Base-by-base conservation (phyloP, 352 stramenopile species). In the Pythium dissotocum region DNA sequence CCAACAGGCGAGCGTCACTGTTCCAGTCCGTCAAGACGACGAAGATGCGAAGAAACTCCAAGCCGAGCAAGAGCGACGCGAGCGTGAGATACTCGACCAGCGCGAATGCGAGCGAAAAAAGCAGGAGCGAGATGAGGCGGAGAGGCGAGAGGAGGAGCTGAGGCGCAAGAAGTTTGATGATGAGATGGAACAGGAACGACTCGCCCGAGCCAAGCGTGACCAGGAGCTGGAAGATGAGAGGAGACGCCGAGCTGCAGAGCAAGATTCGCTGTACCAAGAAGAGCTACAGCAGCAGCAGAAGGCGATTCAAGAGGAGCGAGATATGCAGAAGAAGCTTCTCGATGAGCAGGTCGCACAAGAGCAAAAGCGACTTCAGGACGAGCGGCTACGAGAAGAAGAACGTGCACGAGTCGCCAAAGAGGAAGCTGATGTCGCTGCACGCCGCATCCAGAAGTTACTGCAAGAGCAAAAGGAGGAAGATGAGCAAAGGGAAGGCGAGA, bases 71-170 rank as follows among this genome's bases (percentile, higher is more conserved):
- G 69, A 70, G 1, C 75, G 78, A 10, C 69, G 77, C 1, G 79
- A 88, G 32, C 78, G 77, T 0, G 77, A 88, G 13, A 8, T 88
- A 0, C 32, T 86, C 21, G 80, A 88, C 48, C 70, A 88, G 48
- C 70, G 78, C 26, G 78, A 82, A n/a, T 79, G 78, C 26, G 77
- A 90, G 16, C 72, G 68, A 8, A 72, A 76, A 54, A 80, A 80
- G 55, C 49, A 70, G 6, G 68, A 74, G 54, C 67, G 68, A 14
- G 71, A 77, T n/a, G 72, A 83, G 33, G 66, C 74, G 16, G 79
- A 88, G 60, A 64, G 78, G 10, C 61, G 46, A 2, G 78, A 84
- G 18, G 59, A 83, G 18, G 69, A 71, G 18, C 72, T 76, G 16
- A 69, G 79, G 30, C 69, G 76, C 2, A 63, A 66, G 9, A 60